Evolutionary conservation across 1,139 yeast species (phyloP).

Genomic region (Kurtzmaniella natalensis): DNA sequence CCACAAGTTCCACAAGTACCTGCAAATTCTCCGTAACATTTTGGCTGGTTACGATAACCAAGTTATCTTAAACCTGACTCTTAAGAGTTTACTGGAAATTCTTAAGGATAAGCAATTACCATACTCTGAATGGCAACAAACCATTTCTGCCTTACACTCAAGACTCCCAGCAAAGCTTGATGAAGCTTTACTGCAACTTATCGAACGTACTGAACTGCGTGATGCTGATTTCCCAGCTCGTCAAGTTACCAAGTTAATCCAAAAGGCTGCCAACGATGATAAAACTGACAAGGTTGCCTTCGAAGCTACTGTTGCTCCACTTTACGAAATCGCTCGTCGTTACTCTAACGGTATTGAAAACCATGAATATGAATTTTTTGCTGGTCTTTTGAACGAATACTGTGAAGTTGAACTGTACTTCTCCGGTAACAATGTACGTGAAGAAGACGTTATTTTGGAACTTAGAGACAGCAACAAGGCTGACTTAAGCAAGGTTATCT

Average conservation of each 20-base stretch:
- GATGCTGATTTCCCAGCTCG: conserved; percentile 91
- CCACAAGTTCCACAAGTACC: conserved; percentile 60
- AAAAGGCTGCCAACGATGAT: conserved; percentile 49
- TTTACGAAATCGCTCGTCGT: conserved; percentile 63
- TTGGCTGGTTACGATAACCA: conserved; percentile 92
- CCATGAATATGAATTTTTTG: conserved; percentile 78
- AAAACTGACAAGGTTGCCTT: conserved; percentile 44
- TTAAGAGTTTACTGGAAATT: conserved; percentile 65
- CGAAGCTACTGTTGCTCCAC: conserved; percentile 63
- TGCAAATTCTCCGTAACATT: conserved; percentile 67
- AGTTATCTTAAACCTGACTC: conserved; percentile 81
- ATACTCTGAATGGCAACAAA: conserved; percentile 85
- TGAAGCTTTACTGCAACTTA: conserved; percentile 55
- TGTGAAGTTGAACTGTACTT: conserved; percentile 74
- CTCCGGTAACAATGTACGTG: conserved; percentile 69
- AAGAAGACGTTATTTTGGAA: conserved; percentile 79
- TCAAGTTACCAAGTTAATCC: conserved; percentile 60
- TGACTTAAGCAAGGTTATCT: conserved; percentile 69
- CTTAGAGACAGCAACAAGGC: conserved; percentile 85
- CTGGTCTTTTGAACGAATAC: conserved; percentile 65
- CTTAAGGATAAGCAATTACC: conserved; percentile 82
- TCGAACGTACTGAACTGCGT: conserved; percentile 66
- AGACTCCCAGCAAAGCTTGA: conserved; percentile 81
- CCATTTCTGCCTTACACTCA: conserved; percentile 86
- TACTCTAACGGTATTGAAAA: conserved; percentile 74